Base-by-base conservation (phyloP, 768 basidiomycete genomes). In the Xanthoconium stramineum region DNA sequence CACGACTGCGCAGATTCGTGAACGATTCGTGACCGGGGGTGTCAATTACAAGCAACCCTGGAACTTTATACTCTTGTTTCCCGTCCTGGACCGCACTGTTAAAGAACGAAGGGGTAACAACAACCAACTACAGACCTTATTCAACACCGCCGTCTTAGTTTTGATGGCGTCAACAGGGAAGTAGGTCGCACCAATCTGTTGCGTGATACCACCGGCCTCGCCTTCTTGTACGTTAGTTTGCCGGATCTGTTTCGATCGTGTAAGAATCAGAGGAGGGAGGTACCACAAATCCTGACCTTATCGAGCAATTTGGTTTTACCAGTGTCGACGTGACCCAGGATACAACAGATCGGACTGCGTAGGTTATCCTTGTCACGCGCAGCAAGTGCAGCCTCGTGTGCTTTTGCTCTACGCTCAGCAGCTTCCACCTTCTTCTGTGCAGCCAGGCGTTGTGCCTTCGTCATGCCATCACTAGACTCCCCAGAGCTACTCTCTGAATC, bases 161-260 rank as follows among this genome's bases (percentile, higher is more conserved):
- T 86, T 84, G 73, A 99, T 97, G 8, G 96, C 95, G 6, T 93
- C 90, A 33, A 89, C 88, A 36, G 97, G 97, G 85, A 99, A 98
- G 78, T 95, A 99, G 0, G 97, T 98, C 20, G 97, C 97, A 79
- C 97, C 97, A 62, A 99, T 99, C 72, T 99, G 97, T 73, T 98
- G 97, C 0, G 97, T 99, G 72, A 99, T 99, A 76, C 97, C 97
- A 62, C 97, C 97, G 3, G 97, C 97, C 82, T 99, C 97, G 52
- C 97, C 97, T 70, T 98, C 97, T 74, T 98, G 95, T 20, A 99
- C 97, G 63, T 98, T 98, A 6, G 96, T 98, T 88, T 98, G 96
- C 63, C 97, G 94, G 70, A 99, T 99, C 94, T 97, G 61, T 8
- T 44, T 33, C 30, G 29, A 53, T 30, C 37, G 28, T 37, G 40